A percentile compares a stretch with the other conserved stretches of the same genome.
Conservation (phyloP, 2,329 filamentous ascomycete genomes). For the Aspergillus sp. region DNA sequence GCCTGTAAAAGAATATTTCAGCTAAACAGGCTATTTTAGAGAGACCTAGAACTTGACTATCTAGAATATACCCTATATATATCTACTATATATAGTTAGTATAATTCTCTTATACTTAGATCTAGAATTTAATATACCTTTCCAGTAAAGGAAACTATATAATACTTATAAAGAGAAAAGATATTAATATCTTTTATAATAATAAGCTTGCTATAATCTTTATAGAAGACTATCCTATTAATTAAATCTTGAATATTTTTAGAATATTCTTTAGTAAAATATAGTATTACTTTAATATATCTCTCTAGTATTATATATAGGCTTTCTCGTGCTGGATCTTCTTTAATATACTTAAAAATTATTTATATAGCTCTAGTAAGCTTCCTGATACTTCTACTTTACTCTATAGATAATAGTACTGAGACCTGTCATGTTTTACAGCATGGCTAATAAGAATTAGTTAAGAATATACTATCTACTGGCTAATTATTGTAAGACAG, state of each 20-base stretch:
- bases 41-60: conserved; percentile 85
- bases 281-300: conserved; percentile 93
- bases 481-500: too few species aligned
- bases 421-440: too few species aligned
- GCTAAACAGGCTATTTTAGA: conserved; percentile 95
- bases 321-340: conserved; percentile 65
- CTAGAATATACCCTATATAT: conserved; percentile 98
- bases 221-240: conserved; percentile 91
- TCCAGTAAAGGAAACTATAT: conserved; percentile 92
- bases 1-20: conserved; percentile 89
- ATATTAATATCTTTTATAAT: conserved; percentile 98
- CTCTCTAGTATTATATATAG: conserved; percentile 69
- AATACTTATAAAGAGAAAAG: conserved; percentile 93
- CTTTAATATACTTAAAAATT: conserved; percentile 65
- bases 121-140: conserved; percentile 59
- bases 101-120: not conserved
- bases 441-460: too few species aligned
- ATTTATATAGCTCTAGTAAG: conserved; percentile 65
- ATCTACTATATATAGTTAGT: conserved; percentile 58
- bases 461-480: too few species aligned
- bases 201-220: conserved; percentile 94
- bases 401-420: too few species aligned
- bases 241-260: conserved; percentile 89
- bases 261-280: conserved; percentile 96
- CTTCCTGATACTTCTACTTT: conserved; percentile 46